Evolutionary conservation across 306 rosid genomes (phyloP), one percentile per base, ranked within the genome.

Genomic region (Vicia villosa): DNA sequence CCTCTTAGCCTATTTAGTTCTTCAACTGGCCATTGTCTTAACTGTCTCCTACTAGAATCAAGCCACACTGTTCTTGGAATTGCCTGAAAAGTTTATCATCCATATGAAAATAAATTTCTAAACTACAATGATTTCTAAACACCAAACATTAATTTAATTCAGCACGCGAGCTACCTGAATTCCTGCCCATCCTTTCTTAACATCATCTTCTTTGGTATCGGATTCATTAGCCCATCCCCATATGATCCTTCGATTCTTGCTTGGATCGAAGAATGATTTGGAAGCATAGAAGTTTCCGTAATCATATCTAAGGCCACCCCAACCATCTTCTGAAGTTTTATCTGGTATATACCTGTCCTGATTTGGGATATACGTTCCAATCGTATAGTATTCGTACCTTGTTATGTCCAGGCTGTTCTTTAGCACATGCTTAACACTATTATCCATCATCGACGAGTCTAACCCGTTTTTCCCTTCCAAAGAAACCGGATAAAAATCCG

Each of bases 191-290:
- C 97, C 96, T 71, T 94, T 94, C 4, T 40, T 14, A 10, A 69
- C 62, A 74, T 88, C 95, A 0, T 78, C 76, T 0, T 47, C 5
- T 5, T 21, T 0, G 0, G 73, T 21, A 58, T 94, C 96, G 0
- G 98, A 94, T 67, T 90, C 97, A 26, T 94, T 94, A 8, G 95
- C 95, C 98, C 98, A 94, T 0, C 87, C 97, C 97, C 92, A 90
- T 75, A 94, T 37, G 34, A 94, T 78, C 65, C 97, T 88, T 40
- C 97, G 19, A 14, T 71, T 81, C 76, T 76, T 84, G 20, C 38
- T 79, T 2, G 89, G 82, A 47, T 94, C 96, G 65, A 77, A 90
- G 68, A 94, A 94, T 19, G 92, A 71, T 66, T 94, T 94, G 0
- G 96, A 90, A 51, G 98, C 98, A 74, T 94, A 94, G 62, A 88